Base-by-base conservation (phyloP, 2,329 filamentous ascomycete species). In the Aureobasidium sp. region DNA sequence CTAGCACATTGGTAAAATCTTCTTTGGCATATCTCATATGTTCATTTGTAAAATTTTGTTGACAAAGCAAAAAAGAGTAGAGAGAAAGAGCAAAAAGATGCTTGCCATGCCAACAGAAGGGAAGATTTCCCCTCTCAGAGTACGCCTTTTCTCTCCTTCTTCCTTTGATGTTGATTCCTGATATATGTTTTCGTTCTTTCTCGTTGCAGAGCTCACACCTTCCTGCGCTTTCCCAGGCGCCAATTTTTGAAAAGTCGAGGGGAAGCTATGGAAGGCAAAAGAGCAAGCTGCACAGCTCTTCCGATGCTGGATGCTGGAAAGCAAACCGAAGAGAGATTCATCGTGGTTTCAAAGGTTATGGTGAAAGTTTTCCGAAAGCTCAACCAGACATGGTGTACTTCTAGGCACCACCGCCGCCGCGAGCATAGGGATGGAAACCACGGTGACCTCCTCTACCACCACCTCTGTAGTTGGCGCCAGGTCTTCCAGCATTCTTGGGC, bases 401-500 rank as follows among this genome's bases (percentile, higher is more conserved):
- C 50, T 57, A 62, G 39, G 60, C 62, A 42, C 62, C 62, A 45
- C 61, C 63, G 32, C 64, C 55, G 27, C 63, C 63, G 34, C 64
- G 48, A 36, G 81, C 77, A 75, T 96, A 96, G 36, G 91, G 91
- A 72, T 95, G 90, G 75, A 84, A 96, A 3, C 89, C 90, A 32
- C 90, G 79, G 74, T 81, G 74, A 5, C 86, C 84, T 63, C 90
- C 89, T 64, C 90, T 81, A 21, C 93, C 91, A 57, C 93, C 93
- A 59, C 94, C 93, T 44, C 93, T 87, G 74, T 97, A 97, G 76
- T 96, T 96, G 1, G 90, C 91, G 16, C 92, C 91, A 1, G 92
- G 91, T 71, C 88, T 89, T 30, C 92, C 92, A 1, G 92, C 91
- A 70, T 97, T 99, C 81, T 96, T 96, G 5, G 94, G 94, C 0